Evolutionary conservation across 1,284 basidiomycete genomes (phyloP).

Genomic region (Schizophyllum amplum): DNA sequence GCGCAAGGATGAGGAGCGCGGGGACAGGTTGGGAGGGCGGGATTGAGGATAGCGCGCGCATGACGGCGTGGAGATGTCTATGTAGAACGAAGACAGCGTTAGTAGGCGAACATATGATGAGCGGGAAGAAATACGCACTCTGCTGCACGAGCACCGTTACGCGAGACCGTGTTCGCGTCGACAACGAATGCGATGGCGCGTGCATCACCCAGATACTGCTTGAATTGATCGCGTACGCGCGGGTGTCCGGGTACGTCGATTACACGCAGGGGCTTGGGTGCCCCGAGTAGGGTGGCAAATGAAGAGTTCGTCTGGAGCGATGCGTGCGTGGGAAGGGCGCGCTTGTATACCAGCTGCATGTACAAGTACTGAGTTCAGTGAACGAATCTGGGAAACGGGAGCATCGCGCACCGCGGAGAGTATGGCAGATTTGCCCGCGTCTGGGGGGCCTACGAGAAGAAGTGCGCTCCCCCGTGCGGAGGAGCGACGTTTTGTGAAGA

Average conservation of each 20-base stretch:
- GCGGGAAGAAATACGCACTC: slow-evolving; percentile 46
- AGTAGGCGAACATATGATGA: not conserved
- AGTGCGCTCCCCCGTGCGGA: slow-evolving; percentile 45
- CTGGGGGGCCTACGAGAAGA: slow-evolving; percentile 59
- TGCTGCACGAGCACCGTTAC: slow-evolving; percentile 63
- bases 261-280: slow-evolving; percentile 39
- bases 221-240: slow-evolving; percentile 63
- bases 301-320: slow-evolving; percentile 66
- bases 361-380: slow-evolving; percentile 5
- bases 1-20: slow-evolving; percentile 56
- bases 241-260: slow-evolving; percentile 77
- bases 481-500: slow-evolving; percentile 36
- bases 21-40: slow-evolving; percentile 61
- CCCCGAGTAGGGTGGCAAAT: slow-evolving; percentile 30
- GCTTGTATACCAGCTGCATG: slow-evolving; percentile 60
- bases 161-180: slow-evolving; percentile 65
- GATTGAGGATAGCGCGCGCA: slow-evolving; percentile 61
- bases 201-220: slow-evolving; percentile 50
- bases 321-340: slow-evolving; percentile 58
- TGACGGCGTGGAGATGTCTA: slow-evolving; percentile 64
- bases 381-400: not conserved
- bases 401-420: slow-evolving; percentile 25
- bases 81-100: slow-evolving; percentile 3
- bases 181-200: slow-evolving; percentile 68
- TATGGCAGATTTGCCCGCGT: slow-evolving; percentile 73